Percentiles rank a stretch among this genome's conserved stretches.
These are phyloP conservation scores for Aspergillus asperescens DNA, from an alignment of 495 filamentous ascomycete genomes.

Conservation along the genomic window DNA sequence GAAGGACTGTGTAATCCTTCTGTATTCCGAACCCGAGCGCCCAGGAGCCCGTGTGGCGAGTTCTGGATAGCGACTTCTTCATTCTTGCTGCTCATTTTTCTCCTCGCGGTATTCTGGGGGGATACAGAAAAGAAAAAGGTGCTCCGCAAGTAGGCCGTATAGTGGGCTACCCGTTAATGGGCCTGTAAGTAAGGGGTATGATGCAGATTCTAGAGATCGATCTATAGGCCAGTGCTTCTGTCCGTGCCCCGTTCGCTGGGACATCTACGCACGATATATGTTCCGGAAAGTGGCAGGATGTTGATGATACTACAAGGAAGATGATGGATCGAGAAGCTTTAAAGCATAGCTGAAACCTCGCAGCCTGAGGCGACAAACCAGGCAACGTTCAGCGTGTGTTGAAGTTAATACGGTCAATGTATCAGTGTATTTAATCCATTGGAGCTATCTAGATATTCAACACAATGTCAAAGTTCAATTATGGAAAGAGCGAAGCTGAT, in stretches of 20 bases:
- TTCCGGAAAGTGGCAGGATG: neutral
- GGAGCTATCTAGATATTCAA: too few relatives aligned
- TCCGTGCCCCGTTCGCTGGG: neutral
- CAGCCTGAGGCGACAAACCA: neutral
- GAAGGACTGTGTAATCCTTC: constrained; percentile 24
- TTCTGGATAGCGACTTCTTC: neutral
- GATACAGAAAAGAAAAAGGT: neutral
- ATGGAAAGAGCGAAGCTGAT: too few relatives aligned
- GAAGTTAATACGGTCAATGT: neutral
- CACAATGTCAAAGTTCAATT: too few relatives aligned
- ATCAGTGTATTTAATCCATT: neutral
- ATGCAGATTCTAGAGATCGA: neutral
- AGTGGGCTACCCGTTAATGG: neutral
- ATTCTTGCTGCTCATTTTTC: neutral
- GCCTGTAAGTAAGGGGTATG: neutral
- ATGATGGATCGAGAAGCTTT: neutral
- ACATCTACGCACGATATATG: neutral
- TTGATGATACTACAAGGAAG: neutral
- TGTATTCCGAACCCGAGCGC: neutral
- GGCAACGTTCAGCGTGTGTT: neutral
- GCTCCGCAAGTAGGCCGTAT: neutral
- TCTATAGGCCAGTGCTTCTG: neutral
- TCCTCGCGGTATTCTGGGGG: neutral
- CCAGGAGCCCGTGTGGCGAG: neutral
- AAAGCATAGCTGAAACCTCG: neutral